Evolutionary conservation across 148 eudicot genomes (phyloP).

Genomic region (Persicaria tinctoria): DNA sequence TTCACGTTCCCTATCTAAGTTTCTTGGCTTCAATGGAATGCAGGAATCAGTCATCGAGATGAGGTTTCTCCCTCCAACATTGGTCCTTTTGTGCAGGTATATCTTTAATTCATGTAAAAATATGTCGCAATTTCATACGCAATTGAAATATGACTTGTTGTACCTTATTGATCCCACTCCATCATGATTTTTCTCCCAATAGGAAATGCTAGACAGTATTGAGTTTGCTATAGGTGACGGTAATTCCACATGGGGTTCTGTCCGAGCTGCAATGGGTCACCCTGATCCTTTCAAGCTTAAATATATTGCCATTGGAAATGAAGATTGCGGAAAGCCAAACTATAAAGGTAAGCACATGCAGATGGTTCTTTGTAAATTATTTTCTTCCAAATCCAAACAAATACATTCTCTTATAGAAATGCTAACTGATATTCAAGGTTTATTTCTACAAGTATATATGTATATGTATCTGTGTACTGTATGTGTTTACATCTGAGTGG

Average conservation of each 20-base stretch:
- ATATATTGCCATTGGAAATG: slow-evolving; percentile 72
- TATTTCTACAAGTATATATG: too few relatives aligned
- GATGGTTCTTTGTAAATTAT: slow-evolving; percentile 3
- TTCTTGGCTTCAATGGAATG: slow-evolving; percentile 9
- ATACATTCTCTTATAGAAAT: too few relatives aligned
- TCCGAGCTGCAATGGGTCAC: slow-evolving; percentile 75
- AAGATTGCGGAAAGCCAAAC: slow-evolving; percentile 41
- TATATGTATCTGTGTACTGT: too few relatives aligned
- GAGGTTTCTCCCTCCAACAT: slow-evolving; percentile 53
- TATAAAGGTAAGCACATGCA: slow-evolving; percentile 46
- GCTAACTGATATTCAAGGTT: too few relatives aligned
- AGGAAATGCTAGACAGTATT: slow-evolving; percentile 75
- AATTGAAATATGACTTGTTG: neutral
- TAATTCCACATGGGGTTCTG: slow-evolving; percentile 68
- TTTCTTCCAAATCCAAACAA: neutral
- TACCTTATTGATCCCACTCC: neutral
- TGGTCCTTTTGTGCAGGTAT: slow-evolving; percentile 66
- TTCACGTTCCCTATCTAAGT: neutral
- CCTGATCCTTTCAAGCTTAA: slow-evolving; percentile 62
- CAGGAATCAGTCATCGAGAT: slow-evolving; percentile 61
- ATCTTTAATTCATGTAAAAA: slow-evolving; percentile 7
- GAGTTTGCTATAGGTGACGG: slow-evolving; percentile 84
- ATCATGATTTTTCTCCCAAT: neutral
- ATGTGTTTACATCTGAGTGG: too few relatives aligned
- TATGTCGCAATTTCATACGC: too few relatives aligned